Conservation (phyloP, 768 basidiomycete genomes). For the Lenzites betulinus region DNA sequence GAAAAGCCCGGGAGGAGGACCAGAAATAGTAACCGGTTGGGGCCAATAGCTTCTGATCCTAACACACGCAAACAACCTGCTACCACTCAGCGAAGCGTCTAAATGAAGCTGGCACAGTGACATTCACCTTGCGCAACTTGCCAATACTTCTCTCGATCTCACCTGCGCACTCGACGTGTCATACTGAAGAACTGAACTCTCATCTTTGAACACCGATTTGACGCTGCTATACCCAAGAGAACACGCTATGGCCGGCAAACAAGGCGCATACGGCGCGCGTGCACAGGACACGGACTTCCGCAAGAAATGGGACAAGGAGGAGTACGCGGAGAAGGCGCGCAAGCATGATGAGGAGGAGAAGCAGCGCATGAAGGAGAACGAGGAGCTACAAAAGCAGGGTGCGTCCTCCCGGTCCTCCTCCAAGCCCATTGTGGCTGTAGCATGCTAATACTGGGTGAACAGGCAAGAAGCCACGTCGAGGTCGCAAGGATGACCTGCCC, state of each 20-base stretch:
- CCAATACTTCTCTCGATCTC: neutral
- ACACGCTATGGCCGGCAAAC: constrained; percentile 23
- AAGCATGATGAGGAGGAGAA: constrained; percentile 79
- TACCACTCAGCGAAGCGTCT: constrained; percentile 1
- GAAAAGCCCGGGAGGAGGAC: neutral
- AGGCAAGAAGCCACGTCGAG: constrained; percentile 84
- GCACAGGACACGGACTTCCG: constrained; percentile 72
- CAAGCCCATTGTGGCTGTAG: neutral
- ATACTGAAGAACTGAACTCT: neutral
- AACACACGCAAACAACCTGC: constrained; percentile 1
- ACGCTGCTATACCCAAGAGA: neutral
- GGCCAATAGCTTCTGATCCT: constrained; percentile 19
- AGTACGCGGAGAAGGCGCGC: constrained; percentile 81
- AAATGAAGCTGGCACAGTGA: neutral
- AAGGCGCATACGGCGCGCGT: constrained; percentile 39
- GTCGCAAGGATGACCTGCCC: constrained; percentile 75
- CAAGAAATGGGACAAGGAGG: constrained; percentile 95
- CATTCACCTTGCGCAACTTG: too few species aligned
- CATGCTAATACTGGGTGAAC: neutral
- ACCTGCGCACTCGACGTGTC: neutral
- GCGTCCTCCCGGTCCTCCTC: constrained; percentile 15
- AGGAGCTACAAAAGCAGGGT: constrained; percentile 85
- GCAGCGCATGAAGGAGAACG: constrained; percentile 84
- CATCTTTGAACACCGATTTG: neutral
- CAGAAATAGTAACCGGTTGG: constrained; percentile 1